phyloP scores from a whole-genome alignment of 1,139 yeast genomes.

The Magnusiomyces tetraspermus region DNA sequence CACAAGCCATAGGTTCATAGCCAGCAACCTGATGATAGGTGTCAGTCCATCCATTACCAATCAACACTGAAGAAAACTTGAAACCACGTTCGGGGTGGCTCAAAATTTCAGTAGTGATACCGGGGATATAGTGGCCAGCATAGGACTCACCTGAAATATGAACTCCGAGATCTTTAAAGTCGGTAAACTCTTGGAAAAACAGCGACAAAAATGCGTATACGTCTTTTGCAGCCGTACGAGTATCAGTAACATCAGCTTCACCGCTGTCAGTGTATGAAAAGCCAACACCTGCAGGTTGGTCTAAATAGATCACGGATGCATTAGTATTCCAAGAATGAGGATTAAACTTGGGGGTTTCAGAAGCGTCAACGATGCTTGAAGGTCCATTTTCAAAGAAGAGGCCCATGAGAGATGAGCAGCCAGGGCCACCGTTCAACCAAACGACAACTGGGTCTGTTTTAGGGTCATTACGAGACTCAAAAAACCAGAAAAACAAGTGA shows the following conservation, averaged over 20 bases:
- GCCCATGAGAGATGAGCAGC: slow-evolving; percentile 62
- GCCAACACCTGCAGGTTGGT: slow-evolving; percentile 72
- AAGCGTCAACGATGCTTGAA: slow-evolving; percentile 33
- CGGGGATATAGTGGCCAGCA: slow-evolving; percentile 94
- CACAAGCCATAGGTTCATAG: slow-evolving; percentile 97
- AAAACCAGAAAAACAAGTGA: slow-evolving; percentile 75
- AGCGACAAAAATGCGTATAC: slow-evolving; percentile 85
- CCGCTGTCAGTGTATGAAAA: slow-evolving; percentile 47
- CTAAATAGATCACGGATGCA: slow-evolving; percentile 60
- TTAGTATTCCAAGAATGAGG: slow-evolving; percentile 51
- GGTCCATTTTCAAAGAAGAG: slow-evolving; percentile 57
- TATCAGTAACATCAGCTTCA: slow-evolving; percentile 26
- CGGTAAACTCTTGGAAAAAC: slow-evolving; percentile 86
- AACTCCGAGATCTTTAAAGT: slow-evolving; percentile 62
- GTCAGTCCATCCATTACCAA: slow-evolving; percentile 95
- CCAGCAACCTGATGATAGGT: slow-evolving; percentile 79
- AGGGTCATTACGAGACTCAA: slow-evolving; percentile 62
- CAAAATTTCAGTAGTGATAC: slow-evolving; percentile 12
- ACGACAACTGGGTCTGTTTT: slow-evolving; percentile 51
- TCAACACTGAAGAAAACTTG: slow-evolving; percentile 76
- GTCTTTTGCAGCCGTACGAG: slow-evolving; percentile 73
- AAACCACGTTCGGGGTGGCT: slow-evolving; percentile 51
- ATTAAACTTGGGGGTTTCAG: not conserved
- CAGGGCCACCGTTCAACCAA: slow-evolving; percentile 76
- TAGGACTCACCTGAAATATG: slow-evolving; percentile 99